phyloP scores from a whole-genome alignment of 202 grass and related monocot genomes.

The Brachypodium distachyon region DNA sequence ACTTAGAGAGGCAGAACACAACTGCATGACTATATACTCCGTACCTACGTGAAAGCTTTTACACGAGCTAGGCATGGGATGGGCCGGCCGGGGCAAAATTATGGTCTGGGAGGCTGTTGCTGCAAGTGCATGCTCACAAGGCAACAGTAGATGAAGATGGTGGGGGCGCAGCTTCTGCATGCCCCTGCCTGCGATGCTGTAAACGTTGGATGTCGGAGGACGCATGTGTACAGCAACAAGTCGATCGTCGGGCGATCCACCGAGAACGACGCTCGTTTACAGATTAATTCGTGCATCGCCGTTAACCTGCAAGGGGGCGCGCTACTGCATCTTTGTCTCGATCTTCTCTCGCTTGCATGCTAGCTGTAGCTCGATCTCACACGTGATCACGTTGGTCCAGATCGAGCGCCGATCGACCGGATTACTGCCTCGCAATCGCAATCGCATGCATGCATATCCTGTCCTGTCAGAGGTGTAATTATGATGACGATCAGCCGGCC shows the following conservation, averaged over 20 bases:
- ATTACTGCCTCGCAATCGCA: neutral
- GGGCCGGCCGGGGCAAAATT: neutral
- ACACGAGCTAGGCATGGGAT: too few relatives aligned
- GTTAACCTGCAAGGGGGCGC: neutral
- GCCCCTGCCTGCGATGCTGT: neutral
- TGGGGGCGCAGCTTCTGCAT: neutral
- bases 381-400: neutral
- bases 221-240: neutral
- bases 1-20: neutral
- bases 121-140: slow-evolving; percentile 24
- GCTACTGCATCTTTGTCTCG: neutral
- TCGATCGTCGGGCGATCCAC: too few relatives aligned
- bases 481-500: neutral
- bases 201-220: neutral
- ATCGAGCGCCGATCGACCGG: neutral
- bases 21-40: too few relatives aligned
- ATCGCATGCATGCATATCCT: neutral
- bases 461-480: neutral
- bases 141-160: slow-evolving; percentile 3
- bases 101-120: neutral
- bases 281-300: neutral
- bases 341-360: neutral
- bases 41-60: neutral
- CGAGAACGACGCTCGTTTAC: slow-evolving; percentile 23
- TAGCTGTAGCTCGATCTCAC: neutral